These are phyloP conservation scores for Blastobotrys malaysiensis DNA, from an alignment of 1,139 yeast species.

Conservation along the genomic window DNA sequence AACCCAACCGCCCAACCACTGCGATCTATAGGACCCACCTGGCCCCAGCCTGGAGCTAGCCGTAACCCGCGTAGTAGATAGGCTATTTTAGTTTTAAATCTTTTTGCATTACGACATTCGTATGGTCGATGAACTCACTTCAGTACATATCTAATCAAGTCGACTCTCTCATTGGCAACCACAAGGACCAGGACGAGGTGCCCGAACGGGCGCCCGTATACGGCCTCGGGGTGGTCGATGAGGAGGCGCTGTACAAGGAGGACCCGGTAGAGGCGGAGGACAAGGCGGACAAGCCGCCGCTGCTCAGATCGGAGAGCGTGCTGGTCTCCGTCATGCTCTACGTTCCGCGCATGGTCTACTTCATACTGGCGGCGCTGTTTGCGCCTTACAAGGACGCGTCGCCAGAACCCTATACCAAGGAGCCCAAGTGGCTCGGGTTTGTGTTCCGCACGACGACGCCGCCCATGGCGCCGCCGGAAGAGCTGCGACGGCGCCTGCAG, in stretches of 20 bases:
- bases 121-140: conserved; percentile 28
- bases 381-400: background rate
- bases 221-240: background rate
- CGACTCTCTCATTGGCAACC: conserved; percentile 28
- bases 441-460: background rate
- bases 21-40: background rate
- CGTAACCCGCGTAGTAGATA: too few species aligned
- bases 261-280: conserved; percentile 1
- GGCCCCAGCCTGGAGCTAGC: background rate
- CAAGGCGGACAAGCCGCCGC: conserved; percentile 7
- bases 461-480: background rate
- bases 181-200: background rate
- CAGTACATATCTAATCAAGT: conserved; percentile 31
- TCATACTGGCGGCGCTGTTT: background rate
- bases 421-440: background rate
- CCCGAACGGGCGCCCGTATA: background rate
- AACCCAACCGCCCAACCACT: background rate
- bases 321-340: background rate
- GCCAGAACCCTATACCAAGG: background rate
- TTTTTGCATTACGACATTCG: background rate
- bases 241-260: background rate
- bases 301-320: conserved; percentile 3
- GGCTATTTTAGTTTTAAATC: too few species aligned
- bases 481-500: conserved; percentile 12
- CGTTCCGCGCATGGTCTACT: background rate